phyloP scores from a whole-genome alignment of 768 basidiomycete species.

The Ramaria sp. region DNA sequence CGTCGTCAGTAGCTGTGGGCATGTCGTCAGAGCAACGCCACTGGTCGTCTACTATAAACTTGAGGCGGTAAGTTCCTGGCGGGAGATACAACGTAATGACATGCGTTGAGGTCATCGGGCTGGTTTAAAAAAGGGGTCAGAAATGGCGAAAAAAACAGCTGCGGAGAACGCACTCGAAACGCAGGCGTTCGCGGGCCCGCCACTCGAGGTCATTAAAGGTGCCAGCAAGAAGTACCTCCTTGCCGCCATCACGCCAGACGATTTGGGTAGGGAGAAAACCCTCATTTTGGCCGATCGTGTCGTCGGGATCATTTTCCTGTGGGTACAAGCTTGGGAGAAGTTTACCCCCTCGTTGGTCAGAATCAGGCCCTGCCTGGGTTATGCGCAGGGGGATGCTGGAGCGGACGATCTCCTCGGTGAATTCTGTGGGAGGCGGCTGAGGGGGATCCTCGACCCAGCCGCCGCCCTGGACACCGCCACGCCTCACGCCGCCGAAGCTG shows the following conservation, averaged over 20 bases:
- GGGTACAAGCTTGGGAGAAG: not conserved
- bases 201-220: constrained; percentile 75
- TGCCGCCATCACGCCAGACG: constrained; percentile 56
- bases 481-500: constrained; percentile 20
- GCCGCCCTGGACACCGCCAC: not conserved
- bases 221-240: constrained; percentile 53
- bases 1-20: constrained; percentile 88
- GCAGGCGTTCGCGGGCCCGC: constrained; percentile 16
- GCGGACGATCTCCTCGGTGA: constrained; percentile 1
- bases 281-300: not conserved
- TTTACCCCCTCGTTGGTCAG: not conserved
- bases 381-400: constrained; percentile 6
- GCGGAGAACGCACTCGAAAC: constrained; percentile 1
- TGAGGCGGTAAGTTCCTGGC: constrained; percentile 88
- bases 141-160: not conserved
- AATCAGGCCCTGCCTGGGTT: not conserved
- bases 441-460: not conserved
- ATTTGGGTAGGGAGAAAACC: constrained; percentile 27
- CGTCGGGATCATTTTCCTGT: not conserved
- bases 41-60: constrained; percentile 88
- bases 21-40: constrained; percentile 48
- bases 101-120: constrained; percentile 22
- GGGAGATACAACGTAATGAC: constrained; percentile 39
- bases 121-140: constrained; percentile 20
- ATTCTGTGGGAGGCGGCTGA: not conserved